phyloP scores from a whole-genome alignment of 768 basidiomycete genomes.

The Pleurotus tuoliensis region DNA sequence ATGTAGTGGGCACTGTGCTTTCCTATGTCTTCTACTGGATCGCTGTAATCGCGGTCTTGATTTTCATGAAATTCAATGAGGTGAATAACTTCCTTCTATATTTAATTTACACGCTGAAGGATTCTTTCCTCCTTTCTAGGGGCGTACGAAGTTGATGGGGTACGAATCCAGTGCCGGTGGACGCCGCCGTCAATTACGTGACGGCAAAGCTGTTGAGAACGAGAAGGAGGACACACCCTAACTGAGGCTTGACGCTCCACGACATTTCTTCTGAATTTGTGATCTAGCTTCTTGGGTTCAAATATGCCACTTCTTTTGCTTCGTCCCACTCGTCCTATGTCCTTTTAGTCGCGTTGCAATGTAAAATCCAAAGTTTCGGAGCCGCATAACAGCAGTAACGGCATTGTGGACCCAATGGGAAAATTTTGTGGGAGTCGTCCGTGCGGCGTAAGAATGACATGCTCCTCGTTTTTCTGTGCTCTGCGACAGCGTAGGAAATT shows the following conservation, averaged over 20 bases:
- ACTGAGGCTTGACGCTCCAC: background rate
- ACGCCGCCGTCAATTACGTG: slow-evolving; percentile 25
- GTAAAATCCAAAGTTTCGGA: background rate
- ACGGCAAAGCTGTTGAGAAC: slow-evolving; percentile 10
- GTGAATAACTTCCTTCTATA: slow-evolving; percentile 21
- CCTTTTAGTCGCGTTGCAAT: background rate
- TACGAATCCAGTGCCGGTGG: slow-evolving; percentile 47
- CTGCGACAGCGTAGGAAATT: too few relatives aligned
- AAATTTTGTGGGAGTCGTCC: too few relatives aligned
- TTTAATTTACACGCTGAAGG: background rate
- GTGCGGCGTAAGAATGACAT: too few relatives aligned
- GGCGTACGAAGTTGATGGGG: slow-evolving; percentile 60
- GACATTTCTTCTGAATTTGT: background rate
- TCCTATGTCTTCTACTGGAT: slow-evolving; percentile 93
- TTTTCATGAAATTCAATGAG: slow-evolving; percentile 65
- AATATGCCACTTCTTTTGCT: background rate
- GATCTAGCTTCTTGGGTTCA: background rate
- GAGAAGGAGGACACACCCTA: background rate
- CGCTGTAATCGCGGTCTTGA: slow-evolving; percentile 63
- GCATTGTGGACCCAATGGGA: too few relatives aligned
- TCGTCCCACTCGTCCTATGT: background rate
- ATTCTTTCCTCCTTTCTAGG: slow-evolving; percentile 31
- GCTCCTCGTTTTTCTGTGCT: too few relatives aligned
- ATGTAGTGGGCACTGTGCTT: slow-evolving; percentile 69
- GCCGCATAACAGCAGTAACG: too few relatives aligned